Evolutionary conservation across 2,329 filamentous ascomycete genomes (phyloP), one percentile per base, ranked within the genome.

Genomic region (Aspergillus caelatus): DNA sequence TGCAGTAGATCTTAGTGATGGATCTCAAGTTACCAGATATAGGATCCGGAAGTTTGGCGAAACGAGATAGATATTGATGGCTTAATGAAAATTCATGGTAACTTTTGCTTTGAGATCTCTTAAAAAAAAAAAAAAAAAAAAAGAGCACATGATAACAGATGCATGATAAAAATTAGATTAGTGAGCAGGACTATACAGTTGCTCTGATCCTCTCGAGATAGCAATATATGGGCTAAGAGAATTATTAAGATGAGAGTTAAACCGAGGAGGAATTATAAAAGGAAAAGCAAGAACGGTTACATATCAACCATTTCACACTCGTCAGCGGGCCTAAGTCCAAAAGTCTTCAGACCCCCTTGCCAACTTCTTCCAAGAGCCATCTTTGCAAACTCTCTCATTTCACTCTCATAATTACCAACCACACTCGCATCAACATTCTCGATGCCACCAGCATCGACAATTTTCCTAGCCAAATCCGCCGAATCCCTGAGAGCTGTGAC

Each of bases 401-500:
- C 43, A 11, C 61, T 58, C 32, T 72, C 69, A 63, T 72, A 72
- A 19, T 56, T 58, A 19, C 59, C 61, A 43, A 72, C 62, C 0
- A 61, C 36, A 10, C 52, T 30, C 26, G 12, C 7, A 19, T 30
- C 46, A 9, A 50, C 16, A 0, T 50, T 19, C 8, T 50, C 26
- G 3, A 50, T 5, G 9, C 46, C 46, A 8, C 23, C 46, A 30
- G 26, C 46, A 19, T 50, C 23, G n/a, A 50, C 46, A 30, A 50
- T 50, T 16, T 9, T 50, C 46, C 26, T 50, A 3, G 23, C 46
- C 8, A 50, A 16, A 9, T 50, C 46, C 3, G 46, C 46, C 8
- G 46, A 19, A 50, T 50, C 46, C 7, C 46, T 50, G 8, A 83
- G 71, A 28, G 81, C 81, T 1, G 80, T 82, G 58, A 82, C 82